Base-by-base conservation (phyloP, 805 yeast genomes). In the Blastobotrys chiropterorum region DNA sequence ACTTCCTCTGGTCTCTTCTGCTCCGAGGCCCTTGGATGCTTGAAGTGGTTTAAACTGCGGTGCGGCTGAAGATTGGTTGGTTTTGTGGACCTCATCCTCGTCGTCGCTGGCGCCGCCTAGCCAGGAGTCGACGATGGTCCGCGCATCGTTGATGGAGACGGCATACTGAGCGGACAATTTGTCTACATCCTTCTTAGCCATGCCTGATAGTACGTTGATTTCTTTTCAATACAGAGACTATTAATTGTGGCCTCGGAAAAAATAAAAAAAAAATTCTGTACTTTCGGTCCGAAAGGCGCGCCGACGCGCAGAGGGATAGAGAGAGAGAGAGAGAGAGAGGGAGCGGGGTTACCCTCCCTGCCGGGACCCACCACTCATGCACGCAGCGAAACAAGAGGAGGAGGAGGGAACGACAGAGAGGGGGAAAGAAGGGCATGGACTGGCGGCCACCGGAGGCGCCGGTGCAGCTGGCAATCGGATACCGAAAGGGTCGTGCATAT, bases 61-160 rank as follows among this genome's bases (percentile, higher is more conserved):
- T 42, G 22, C n/a, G 44, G 44, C 21, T 42, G 21, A 8, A 8
- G 44, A 11, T 39, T 39, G 6, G 44, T 11, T 17, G 44, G 20
- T 5, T 42, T 42, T 20, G 7, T 42, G 26, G 34, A 11, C 8
- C 8, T 26, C 34, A 11, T 26, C 34, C 8, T 26, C 34, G 34
- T 51, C 52, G 7, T 38, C 43, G 15, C 14, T 51, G 19, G 47
- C 50, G 4, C 30, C 50, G 15, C 49, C 51, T 16, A 62, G 51
- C 67, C 67, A 63, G 21, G 66, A 60, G 11, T 56, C 49, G 8
- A 62, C 58, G 11, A 63, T 54, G 13, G 47, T 44, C 14, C 48
- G 38, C 3, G 66, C 52, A 38, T 56, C 56, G 30, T 53, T 54
- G 6, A 62, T 53, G 3, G 67, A 62, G 22, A 62, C 63, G 8